These are phyloP conservation scores for Helicocarpus griseus DNA, from an alignment of 2,329 filamentous ascomycete genomes.

Conservation along the genomic window DNA sequence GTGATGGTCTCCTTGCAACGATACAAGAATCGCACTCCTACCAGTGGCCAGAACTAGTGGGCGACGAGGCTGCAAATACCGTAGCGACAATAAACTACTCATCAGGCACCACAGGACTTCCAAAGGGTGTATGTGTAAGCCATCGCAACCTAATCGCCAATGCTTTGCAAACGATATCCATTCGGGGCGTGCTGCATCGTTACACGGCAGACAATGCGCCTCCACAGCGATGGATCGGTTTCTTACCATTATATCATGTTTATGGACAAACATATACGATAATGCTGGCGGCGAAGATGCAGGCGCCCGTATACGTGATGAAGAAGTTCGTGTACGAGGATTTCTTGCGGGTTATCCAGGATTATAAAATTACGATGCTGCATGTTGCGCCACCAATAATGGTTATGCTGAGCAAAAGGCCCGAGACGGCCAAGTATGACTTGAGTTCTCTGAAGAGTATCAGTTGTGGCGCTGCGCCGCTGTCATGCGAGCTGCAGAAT, in stretches of 20 bases:
- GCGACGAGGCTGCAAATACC: conserved; percentile 17
- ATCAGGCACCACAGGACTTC: conserved; percentile 79
- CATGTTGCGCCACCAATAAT: conserved; percentile 81
- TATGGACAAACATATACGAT: conserved; percentile 35
- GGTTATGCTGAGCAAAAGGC: conserved; percentile 68
- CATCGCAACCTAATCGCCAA: conserved; percentile 79
- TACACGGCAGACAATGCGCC: neutral
- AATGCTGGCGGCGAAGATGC: conserved; percentile 36
- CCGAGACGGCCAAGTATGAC: conserved; percentile 69
- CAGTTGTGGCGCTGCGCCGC: conserved; percentile 75
- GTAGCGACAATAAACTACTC: conserved; percentile 55
- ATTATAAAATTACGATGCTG: conserved; percentile 61
- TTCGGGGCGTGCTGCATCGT: neutral
- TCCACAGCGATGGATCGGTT: conserved; percentile 5
- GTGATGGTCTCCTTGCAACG: conserved; percentile 1
- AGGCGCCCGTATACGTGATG: conserved; percentile 55
- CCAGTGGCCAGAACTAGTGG: conserved; percentile 5
- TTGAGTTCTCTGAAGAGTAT: conserved; percentile 68
- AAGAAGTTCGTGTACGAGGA: conserved; percentile 70
- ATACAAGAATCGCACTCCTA: neutral
- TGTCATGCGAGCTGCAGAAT: conserved; percentile 70
- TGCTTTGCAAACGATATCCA: conserved; percentile 44
- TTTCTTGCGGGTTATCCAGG: conserved; percentile 67
- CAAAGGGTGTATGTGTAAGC: conserved; percentile 81
- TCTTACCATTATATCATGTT: conserved; percentile 8